Evolutionary conservation across 2,329 filamentous ascomycete genomes (phyloP).

Genomic region (Bertia moriformis): DNA sequence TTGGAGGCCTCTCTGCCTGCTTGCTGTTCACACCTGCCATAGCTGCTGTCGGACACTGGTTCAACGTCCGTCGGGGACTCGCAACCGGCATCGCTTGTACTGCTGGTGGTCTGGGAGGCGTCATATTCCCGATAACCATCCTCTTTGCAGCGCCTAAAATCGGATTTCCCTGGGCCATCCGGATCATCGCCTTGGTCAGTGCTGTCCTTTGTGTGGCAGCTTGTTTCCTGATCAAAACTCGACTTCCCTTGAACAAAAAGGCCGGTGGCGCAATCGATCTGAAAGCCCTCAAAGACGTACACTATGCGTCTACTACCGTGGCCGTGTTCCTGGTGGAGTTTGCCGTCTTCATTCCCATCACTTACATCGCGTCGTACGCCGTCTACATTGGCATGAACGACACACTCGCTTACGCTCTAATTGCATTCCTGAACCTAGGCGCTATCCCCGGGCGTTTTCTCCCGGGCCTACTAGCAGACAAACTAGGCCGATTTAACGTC

Average conservation of each 20-base stretch:
- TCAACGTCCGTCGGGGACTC: constrained; percentile 41
- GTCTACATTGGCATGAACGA: constrained; percentile 10
- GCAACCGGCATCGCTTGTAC: constrained; percentile 55
- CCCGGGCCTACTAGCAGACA: constrained; percentile 15
- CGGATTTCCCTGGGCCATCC: constrained; percentile 11
- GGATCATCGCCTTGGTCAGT: constrained; percentile 6
- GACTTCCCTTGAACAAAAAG: background rate
- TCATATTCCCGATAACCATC: constrained; percentile 21
- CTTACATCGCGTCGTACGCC: constrained; percentile 17
- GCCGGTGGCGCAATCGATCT: constrained; percentile 7
- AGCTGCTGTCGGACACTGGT: constrained; percentile 50
- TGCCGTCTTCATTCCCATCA: constrained; percentile 17
- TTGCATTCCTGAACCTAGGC: constrained; percentile 13
- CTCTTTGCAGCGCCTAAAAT: constrained; percentile 9
- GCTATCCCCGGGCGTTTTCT: constrained; percentile 14
- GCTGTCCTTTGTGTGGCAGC: constrained; percentile 3
- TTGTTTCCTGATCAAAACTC: constrained; percentile 8
- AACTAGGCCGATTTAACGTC: constrained; percentile 14
- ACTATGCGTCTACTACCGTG: constrained; percentile 10
- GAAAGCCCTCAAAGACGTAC: constrained; percentile 9
- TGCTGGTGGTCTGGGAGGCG: constrained; percentile 41
- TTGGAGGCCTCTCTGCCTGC: constrained; percentile 47
- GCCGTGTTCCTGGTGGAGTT: constrained; percentile 18
- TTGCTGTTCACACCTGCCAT: constrained; percentile 54
- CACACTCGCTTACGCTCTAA: constrained; percentile 12